phyloP scores from a whole-genome alignment of 169 alveolate species.

The Fabrea salina region DNA sequence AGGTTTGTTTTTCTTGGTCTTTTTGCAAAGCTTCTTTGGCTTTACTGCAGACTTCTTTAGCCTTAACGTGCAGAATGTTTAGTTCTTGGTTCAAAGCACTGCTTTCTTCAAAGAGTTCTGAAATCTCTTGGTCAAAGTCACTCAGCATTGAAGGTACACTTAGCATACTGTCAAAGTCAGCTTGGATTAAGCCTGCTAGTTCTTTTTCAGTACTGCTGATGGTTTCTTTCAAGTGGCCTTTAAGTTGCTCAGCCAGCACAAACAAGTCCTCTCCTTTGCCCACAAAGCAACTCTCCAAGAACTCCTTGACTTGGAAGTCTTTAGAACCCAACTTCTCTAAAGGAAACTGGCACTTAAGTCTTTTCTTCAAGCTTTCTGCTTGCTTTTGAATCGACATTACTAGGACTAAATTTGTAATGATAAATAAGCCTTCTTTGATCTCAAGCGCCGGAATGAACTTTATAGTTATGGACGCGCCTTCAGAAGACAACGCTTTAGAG shows the following conservation, averaged over 20 bases:
- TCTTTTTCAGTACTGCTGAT: neutral
- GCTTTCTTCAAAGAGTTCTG: neutral
- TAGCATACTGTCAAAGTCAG: neutral
- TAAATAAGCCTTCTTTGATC: conserved; percentile 86
- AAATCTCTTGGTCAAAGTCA: neutral
- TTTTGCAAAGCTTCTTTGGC: neutral
- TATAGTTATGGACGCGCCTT: conserved; percentile 88
- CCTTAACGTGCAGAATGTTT: no score
- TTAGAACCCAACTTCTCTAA: neutral
- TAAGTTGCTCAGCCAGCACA: neutral
- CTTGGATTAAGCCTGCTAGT: neutral
- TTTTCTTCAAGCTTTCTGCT: neutral
- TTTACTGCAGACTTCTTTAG: neutral
- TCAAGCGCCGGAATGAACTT: conserved; percentile 80
- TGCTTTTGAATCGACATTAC: conserved; percentile 7
- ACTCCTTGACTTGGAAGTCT: neutral
- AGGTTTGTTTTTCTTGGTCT: neutral
- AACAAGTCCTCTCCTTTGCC: neutral
- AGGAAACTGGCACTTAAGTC: neutral
- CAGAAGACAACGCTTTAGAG: conserved; percentile 72
- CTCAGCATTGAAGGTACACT: neutral
- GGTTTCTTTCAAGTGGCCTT: neutral
- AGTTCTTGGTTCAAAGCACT: no score
- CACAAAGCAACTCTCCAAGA: neutral
- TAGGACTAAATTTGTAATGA: no score